A percentile compares a stretch with the other conserved stretches of the same genome.
These are phyloP conservation scores for Colletotrichum sp. DNA, from an alignment of 2,329 filamentous ascomycete species.

Conservation along the genomic window DNA sequence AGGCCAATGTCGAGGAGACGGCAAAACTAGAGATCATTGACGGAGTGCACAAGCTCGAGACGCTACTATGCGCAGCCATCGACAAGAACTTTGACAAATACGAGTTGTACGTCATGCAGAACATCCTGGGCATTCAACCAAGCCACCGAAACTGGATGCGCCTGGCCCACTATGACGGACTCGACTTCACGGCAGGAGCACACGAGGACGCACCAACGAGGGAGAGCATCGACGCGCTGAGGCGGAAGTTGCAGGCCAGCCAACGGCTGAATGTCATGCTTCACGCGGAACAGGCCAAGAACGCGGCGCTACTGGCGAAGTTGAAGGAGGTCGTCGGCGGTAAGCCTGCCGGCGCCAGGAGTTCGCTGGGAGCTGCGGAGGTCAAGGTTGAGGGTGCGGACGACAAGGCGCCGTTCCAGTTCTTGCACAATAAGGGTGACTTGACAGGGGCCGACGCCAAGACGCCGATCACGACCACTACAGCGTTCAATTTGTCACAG, in stretches of 20 bases:
- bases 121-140: conserved; percentile 74
- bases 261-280: conserved; percentile 75
- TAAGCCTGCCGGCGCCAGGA: conserved; percentile 27
- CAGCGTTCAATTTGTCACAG: conserved; percentile 82
- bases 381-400: conserved; percentile 27
- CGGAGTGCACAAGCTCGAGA: conserved; percentile 85
- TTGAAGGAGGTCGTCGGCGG: conserved; percentile 54
- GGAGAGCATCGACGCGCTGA: conserved; percentile 73
- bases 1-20: conserved; percentile 40
- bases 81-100: conserved; percentile 87
- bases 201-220: conserved; percentile 46
- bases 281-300: conserved; percentile 71
- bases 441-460: conserved; percentile 56
- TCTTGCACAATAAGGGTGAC: conserved; percentile 59
- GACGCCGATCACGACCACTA: conserved; percentile 70
- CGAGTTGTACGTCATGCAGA: conserved; percentile 89
- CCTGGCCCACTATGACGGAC: conserved; percentile 82
- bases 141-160: conserved; percentile 80
- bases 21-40: conserved; percentile 78
- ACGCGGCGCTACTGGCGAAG: conserved; percentile 71
- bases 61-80: conserved; percentile 78
- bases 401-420: conserved; percentile 51
- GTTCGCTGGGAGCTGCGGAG: conserved; percentile 5
- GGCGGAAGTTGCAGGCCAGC: conserved; percentile 79
- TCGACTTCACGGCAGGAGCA: conserved; percentile 46